Conservation (phyloP, 1,284 basidiomycete genomes). For the Heterobasidion annosum region DNA sequence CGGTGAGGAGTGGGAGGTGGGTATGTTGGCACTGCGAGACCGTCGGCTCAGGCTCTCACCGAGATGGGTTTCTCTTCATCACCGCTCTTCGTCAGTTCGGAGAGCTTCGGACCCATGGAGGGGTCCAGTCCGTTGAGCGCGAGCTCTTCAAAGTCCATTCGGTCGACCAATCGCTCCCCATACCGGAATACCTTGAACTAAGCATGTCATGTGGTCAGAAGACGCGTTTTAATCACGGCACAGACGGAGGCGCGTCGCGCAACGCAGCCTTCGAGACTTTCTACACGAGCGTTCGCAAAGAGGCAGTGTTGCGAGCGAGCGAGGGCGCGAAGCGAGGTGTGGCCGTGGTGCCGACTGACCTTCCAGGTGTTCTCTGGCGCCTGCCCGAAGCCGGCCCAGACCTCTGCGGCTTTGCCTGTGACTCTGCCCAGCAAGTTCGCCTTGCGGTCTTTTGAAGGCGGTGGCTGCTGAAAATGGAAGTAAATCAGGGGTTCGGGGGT, state of each 20-base stretch:
- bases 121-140: constrained; percentile 63
- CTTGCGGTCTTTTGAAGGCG: constrained; percentile 14
- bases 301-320: too few relatives aligned
- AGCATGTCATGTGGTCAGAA: background rate
- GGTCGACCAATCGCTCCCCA: constrained; percentile 60
- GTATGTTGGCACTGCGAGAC: too few relatives aligned
- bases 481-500: constrained; percentile 24
- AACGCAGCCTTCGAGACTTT: too few relatives aligned
- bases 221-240: background rate
- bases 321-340: background rate
- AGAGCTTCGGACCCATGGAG: constrained; percentile 43
- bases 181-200: constrained; percentile 50
- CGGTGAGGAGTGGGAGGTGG: constrained; percentile 6
- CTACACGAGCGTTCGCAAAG: too few relatives aligned
- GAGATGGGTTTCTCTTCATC: constrained; percentile 14
- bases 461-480: constrained; percentile 36
- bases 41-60: constrained; percentile 6
- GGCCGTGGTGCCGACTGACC: constrained; percentile 19
- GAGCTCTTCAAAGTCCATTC: constrained; percentile 70
- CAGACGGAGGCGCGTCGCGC: background rate
- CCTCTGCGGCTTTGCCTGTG: constrained; percentile 37
- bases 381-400: constrained; percentile 61
- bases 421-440: constrained; percentile 28
- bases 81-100: constrained; percentile 6
- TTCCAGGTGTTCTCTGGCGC: constrained; percentile 58